A percentile compares a stretch with the other conserved stretches of the same genome.
These are phyloP conservation scores for Diaporthe helianthi DNA, from an alignment of 2,329 filamentous ascomycete genomes.

Conservation along the genomic window DNA sequence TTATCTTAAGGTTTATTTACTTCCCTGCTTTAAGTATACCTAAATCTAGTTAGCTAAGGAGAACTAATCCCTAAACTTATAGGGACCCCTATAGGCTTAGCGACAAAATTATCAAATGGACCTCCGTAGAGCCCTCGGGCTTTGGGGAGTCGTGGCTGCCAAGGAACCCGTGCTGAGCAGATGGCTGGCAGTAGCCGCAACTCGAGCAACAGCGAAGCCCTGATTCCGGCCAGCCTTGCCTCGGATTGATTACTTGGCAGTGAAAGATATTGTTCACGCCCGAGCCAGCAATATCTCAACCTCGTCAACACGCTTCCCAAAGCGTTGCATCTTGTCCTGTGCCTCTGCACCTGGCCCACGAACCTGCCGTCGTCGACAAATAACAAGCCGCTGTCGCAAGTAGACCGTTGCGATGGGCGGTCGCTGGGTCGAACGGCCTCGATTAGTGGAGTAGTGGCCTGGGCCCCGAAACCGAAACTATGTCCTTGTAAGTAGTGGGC, in stretches of 20 bases:
- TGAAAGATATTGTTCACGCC: not conserved
- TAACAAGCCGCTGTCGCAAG: not conserved
- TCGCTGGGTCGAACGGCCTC: not conserved
- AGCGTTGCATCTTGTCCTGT: not conserved
- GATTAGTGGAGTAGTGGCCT: not conserved
- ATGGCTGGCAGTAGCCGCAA: conserved; percentile 21
- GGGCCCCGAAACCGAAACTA: not conserved
- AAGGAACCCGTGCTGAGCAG: conserved; percentile 2
- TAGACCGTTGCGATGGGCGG: conserved; percentile 31
- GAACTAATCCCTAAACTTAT: too few species aligned
- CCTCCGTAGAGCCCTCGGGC: not conserved
- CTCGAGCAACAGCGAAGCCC: not conserved
- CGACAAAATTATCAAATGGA: too few species aligned
- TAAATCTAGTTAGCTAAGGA: too few species aligned
- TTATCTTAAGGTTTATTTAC: too few species aligned
- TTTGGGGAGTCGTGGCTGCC: conserved; percentile 4
- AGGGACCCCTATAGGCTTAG: too few species aligned
- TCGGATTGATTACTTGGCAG: not conserved
- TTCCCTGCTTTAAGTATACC: too few species aligned
- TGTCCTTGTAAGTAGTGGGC: not conserved
- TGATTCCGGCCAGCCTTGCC: not conserved
- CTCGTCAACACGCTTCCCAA: not conserved
- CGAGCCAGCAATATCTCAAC: too few species aligned
- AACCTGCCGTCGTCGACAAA: conserved; percentile 5
- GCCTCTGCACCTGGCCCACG: conserved; percentile 20